These are phyloP conservation scores for Hymenoscyphus repandus DNA, from an alignment of 2,329 filamentous ascomycete species.

Conservation along the genomic window DNA sequence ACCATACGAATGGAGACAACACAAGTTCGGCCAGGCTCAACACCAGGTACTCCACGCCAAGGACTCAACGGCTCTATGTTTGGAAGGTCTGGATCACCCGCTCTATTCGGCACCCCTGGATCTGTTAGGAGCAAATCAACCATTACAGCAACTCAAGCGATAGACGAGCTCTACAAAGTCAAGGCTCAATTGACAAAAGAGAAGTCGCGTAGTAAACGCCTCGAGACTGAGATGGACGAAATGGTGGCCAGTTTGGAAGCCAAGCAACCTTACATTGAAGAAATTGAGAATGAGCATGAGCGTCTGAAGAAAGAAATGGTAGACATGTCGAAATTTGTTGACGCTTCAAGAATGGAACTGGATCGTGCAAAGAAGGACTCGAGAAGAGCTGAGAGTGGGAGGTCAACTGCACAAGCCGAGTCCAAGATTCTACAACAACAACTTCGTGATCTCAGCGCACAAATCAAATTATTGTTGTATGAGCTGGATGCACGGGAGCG, in stretches of 20 bases:
- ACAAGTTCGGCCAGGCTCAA: slow-evolving; percentile 37
- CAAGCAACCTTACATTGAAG: slow-evolving; percentile 81
- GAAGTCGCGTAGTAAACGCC: slow-evolving; percentile 66
- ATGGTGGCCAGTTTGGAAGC: slow-evolving; percentile 81
- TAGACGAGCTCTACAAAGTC: slow-evolving; percentile 60
- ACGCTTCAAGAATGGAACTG: slow-evolving; percentile 74
- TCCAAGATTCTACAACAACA: slow-evolving; percentile 77
- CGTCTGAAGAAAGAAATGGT: slow-evolving; percentile 75
- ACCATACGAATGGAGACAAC: slow-evolving; percentile 36
- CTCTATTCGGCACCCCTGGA: slow-evolving; percentile 51
- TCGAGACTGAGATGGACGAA: slow-evolving; percentile 74
- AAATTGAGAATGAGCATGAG: slow-evolving; percentile 75
- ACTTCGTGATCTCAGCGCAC: slow-evolving; percentile 80
- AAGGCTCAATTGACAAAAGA: slow-evolving; percentile 71
- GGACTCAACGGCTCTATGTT: slow-evolving; percentile 47
- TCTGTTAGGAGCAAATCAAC: slow-evolving; percentile 50
- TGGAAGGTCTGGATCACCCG: slow-evolving; percentile 50
- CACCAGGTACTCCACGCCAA: slow-evolving; percentile 54
- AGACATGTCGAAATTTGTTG: slow-evolving; percentile 79
- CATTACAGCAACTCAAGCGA: slow-evolving; percentile 56
- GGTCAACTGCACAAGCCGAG: slow-evolving; percentile 61
- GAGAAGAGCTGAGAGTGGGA: slow-evolving; percentile 71
- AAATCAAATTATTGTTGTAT: slow-evolving; percentile 85
- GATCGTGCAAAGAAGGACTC: slow-evolving; percentile 73
- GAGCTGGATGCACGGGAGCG: slow-evolving; percentile 79